Percentiles rank a stretch among this genome's conserved stretches.
Evolutionary conservation across 2,329 filamentous ascomycete genomes (phyloP).

Genomic region (Pseudogymnoascus sp.): DNA sequence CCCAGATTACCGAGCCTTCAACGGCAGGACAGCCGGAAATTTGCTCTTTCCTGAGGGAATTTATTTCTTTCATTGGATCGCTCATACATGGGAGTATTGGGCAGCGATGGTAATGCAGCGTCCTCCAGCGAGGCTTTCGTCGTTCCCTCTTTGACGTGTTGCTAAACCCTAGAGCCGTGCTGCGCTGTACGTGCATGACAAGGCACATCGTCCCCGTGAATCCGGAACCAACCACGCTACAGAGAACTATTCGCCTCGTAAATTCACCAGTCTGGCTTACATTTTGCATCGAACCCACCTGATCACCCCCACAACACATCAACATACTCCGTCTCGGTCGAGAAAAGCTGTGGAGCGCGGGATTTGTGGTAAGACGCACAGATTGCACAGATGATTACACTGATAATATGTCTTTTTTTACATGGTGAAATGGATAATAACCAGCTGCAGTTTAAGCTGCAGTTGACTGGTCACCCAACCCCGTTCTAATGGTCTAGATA

Average conservation of each 20-base stretch:
- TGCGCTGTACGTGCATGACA: slow-evolving; percentile 9
- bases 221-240: slow-evolving; percentile 4
- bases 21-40: not conserved
- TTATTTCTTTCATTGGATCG: not conserved
- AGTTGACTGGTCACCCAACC: not conserved
- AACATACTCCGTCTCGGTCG: not conserved
- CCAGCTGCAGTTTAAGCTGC: not conserved
- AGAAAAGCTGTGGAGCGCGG: not conserved
- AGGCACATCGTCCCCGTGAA: slow-evolving; percentile 6
- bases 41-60: not conserved
- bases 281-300: slow-evolving; percentile 1
- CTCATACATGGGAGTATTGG: not conserved
- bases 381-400: not conserved
- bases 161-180: not conserved
- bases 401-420: not conserved
- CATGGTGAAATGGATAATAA: slow-evolving; percentile 2
- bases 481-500: slow-evolving; percentile 7
- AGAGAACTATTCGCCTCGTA: not conserved
- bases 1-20: not conserved
- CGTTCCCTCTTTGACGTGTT: not conserved
- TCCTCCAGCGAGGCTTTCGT: slow-evolving; percentile 2
- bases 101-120: not conserved
- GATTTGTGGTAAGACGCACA: slow-evolving; percentile 3
- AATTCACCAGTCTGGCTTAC: not conserved
- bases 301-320: slow-evolving; percentile 3